These are phyloP conservation scores for Lactarius hengduanensis DNA, from an alignment of 768 basidiomycete genomes.

Conservation along the genomic window DNA sequence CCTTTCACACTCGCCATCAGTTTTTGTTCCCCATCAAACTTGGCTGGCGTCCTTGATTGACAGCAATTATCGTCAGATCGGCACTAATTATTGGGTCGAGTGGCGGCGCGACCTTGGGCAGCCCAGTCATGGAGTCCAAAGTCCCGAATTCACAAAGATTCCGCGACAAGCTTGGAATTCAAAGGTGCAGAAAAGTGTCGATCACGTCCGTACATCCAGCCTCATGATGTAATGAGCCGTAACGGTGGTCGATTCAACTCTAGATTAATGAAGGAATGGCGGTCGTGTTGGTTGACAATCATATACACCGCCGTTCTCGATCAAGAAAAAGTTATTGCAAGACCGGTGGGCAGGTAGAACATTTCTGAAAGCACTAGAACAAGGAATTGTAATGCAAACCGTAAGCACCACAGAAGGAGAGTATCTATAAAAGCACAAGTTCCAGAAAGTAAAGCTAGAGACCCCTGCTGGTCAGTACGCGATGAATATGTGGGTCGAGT, in stretches of 20 bases:
- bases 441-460: background rate
- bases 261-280: background rate
- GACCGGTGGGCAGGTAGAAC: background rate
- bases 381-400: background rate
- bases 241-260: background rate
- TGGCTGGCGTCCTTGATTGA: background rate
- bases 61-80: background rate
- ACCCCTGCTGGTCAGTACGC: background rate
- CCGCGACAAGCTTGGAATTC: conserved; percentile 13
- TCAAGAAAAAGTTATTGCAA: background rate
- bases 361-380: conserved; percentile 1
- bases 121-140: background rate
- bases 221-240: conserved; percentile 19
- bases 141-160: background rate
- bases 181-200: conserved; percentile 8
- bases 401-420: background rate
- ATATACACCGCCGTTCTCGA: background rate
- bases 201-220: conserved; percentile 11
- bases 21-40: background rate
- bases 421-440: background rate
- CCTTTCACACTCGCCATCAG: background rate
- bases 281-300: background rate
- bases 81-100: background rate
- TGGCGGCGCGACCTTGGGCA: background rate
- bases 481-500: background rate